Evolutionary conservation across 768 basidiomycete species (phyloP).

Genomic region (Mycena belliarum): DNA sequence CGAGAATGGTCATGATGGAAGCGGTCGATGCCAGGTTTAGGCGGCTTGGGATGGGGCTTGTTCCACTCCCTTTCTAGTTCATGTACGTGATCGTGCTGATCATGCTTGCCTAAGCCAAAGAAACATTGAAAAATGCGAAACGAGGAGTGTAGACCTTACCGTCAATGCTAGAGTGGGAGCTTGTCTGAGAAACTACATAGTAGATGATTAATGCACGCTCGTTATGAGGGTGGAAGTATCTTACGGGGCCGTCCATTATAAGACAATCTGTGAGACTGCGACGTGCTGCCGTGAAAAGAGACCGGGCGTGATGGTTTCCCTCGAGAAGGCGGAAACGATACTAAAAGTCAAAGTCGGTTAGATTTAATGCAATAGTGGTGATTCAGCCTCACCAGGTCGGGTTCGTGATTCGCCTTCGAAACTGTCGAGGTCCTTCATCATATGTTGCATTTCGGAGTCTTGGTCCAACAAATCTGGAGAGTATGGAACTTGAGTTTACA

Average conservation of each 20-base stretch:
- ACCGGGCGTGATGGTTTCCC: slow-evolving; percentile 8
- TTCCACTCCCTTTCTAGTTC: slow-evolving; percentile 56
- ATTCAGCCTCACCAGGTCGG: slow-evolving; percentile 21
- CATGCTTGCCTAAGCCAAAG: slow-evolving; percentile 19
- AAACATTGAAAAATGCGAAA: neutral
- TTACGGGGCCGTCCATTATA: slow-evolving; percentile 13
- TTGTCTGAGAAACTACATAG: slow-evolving; percentile 24
- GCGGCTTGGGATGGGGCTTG: slow-evolving; percentile 22
- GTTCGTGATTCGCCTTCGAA: slow-evolving; percentile 42
- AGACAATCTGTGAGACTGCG: slow-evolving; percentile 9
- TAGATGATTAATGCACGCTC: neutral
- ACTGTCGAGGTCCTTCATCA: slow-evolving; percentile 56
- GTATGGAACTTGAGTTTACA: too few relatives aligned
- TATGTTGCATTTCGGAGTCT: slow-evolving; percentile 73
- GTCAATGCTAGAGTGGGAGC: slow-evolving; percentile 12
- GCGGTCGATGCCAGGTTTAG: slow-evolving; percentile 25
- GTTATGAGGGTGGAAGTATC: neutral
- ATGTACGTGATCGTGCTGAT: slow-evolving; percentile 26
- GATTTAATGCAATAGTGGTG: neutral
- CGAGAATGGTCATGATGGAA: slow-evolving; percentile 22
- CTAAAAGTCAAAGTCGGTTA: slow-evolving; percentile 1
- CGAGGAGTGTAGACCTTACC: slow-evolving; percentile 11
- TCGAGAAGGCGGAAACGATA: slow-evolving; percentile 23
- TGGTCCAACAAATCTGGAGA: slow-evolving; percentile 62
- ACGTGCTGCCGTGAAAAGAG: slow-evolving; percentile 1